Evolutionary conservation across 345 rosid genomes (phyloP), one percentile per base, ranked within the genome.

Genomic region (Euphorbia lathyris): DNA sequence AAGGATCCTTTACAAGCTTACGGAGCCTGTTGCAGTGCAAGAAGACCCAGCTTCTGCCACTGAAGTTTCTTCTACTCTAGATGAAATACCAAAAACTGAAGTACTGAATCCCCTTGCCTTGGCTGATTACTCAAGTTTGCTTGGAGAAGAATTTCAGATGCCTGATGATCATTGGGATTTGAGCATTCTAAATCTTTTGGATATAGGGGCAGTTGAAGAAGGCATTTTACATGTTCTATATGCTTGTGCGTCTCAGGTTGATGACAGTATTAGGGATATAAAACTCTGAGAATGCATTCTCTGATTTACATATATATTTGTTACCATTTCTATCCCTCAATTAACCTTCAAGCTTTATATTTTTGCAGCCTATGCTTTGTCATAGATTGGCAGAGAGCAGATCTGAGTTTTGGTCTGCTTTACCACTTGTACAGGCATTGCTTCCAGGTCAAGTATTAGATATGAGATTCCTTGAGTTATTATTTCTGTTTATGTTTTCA

Each of bases 181-280:
- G 27, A 81, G 83, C 77, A 77, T 80, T 81, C 74, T 88, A 51
- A 82, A 77, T 74, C 72, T 86, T 71, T 83, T 90, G 84, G 93
- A 90, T 72, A 69, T 82, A 53, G 84, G 82, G 48, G 91, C 89
- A 6, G 89, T 88, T 67, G 97, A 90, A 83, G 97, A 90, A 82
- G 97, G 91, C 71, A 79, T 88, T 82, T 81, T 90, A 66, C 93
- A 90, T 74, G 87, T 86, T 81, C 91, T 90, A 69, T 86, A 78
- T 76, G 91, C 93, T 77, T 90, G 97, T 84, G 93, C 90, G 71
- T 88, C 93, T 74, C 90, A 90, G 97, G 97, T 90, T 77, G 75
- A 81, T 75, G 84, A 32, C 80, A 68, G 73, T 72, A 65, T 77
- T 74, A 65, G 65, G 65, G 55, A 72, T 73, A 61, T 63, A 26